Conservation (phyloP, 2,329 filamentous ascomycete genomes). For the Davidsoniella neocaledoniae region DNA sequence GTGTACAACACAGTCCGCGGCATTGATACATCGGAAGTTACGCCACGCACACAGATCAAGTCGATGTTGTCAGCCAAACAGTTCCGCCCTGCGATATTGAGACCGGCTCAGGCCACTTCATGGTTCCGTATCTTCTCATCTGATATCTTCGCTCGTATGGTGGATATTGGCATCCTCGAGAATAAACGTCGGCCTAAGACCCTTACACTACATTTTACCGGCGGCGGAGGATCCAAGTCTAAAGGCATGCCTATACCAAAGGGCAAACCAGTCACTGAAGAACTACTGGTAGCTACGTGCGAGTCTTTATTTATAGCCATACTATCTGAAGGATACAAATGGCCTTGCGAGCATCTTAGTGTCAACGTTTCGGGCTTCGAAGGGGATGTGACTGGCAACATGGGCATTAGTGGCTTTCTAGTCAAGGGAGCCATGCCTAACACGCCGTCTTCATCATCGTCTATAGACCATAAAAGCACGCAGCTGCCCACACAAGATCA, state of each 20-base stretch:
- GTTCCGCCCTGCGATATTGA: slow-evolving; percentile 71
- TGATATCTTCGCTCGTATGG: slow-evolving; percentile 76
- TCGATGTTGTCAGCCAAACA: slow-evolving; percentile 96
- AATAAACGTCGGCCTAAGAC: slow-evolving; percentile 74
- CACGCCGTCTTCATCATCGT: neutral
- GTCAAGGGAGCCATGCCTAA: slow-evolving; percentile 34
- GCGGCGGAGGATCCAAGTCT: slow-evolving; percentile 56
- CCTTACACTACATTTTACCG: slow-evolving; percentile 68
- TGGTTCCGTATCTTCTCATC: slow-evolving; percentile 87
- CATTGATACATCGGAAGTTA: slow-evolving; percentile 76
- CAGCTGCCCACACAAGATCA: neutral
- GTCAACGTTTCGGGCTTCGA: slow-evolving; percentile 86
- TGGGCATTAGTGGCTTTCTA: slow-evolving; percentile 75
- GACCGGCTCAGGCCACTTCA: slow-evolving; percentile 56
- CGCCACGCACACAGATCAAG: slow-evolving; percentile 81
- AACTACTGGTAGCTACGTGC: slow-evolving; percentile 14
- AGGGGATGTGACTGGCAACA: slow-evolving; percentile 67
- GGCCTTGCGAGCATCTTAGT: slow-evolving; percentile 85
- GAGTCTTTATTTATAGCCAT: slow-evolving; percentile 47
- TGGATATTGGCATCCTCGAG: slow-evolving; percentile 80
- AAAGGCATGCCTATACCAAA: slow-evolving; percentile 61
- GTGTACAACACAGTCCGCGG: slow-evolving; percentile 73
- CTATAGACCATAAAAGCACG: neutral
- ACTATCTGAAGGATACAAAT: slow-evolving; percentile 54
- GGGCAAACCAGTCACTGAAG: slow-evolving; percentile 57